Base-by-base conservation (phyloP, 202 grass and related monocot species). In the Setaria italica region DNA sequence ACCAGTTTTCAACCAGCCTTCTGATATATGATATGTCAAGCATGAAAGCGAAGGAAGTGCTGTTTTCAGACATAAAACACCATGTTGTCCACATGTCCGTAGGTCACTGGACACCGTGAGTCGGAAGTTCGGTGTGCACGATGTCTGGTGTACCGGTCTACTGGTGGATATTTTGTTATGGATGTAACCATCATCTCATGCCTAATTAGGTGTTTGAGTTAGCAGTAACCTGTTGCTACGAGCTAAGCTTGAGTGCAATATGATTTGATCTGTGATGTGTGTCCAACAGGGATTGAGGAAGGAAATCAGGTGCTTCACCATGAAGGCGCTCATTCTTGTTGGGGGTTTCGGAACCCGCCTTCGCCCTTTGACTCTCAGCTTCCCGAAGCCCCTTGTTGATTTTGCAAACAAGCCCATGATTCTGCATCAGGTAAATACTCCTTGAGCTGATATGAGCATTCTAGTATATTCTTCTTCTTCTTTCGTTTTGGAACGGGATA, bases 251-350 rank as follows among this genome's bases (percentile, higher is more conserved):
- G n/a, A n/a, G n/a, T n/a, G n/a, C n/a, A n/a, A n/a, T n/a, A n/a
- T n/a, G n/a, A n/a, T n/a, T 30, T 67, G 39, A 66, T 88, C 47
- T 74, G 67, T n/a, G 19, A 68, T 55, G 9, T 69, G 46, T 50
- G 7, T 21, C 11, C 47, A 19, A n/a, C 7, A 88, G 77, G 81
- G 68, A 75, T 75, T 56, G 62, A 33, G 41, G 74, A 34, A 41
- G 47, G 47, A 53, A 35, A 70, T 79, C 32, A 32, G 47, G 53
- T 3, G 70, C n/a, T 72, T 80, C 79, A 80, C 35, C 57, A 95
- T 95, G 95, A 98, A 98, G 95, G 95, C 95, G 47, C 87, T 95
- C 62, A 98, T 98, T 86, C 95, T 98, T 56, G 95, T 98, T 20
- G 95, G 93, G 43, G 95, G 95, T 55, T 98, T 98, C 47, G 95